These are phyloP conservation scores for Ramalina intermedia DNA, from an alignment of 495 filamentous ascomycete genomes.

Conservation along the genomic window DNA sequence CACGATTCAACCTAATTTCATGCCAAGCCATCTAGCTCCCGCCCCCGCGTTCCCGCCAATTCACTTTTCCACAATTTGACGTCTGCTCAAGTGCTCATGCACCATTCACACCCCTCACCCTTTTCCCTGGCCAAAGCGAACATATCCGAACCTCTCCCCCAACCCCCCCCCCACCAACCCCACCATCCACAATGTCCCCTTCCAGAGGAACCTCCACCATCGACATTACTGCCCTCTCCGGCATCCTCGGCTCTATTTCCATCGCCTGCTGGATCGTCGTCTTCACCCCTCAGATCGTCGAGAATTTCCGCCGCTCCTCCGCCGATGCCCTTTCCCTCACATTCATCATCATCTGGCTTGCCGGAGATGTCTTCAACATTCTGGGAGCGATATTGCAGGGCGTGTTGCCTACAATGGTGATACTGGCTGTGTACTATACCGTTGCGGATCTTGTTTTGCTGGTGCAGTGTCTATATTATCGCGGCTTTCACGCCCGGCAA, in stretches of 20 bases:
- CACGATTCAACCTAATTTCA: no score
- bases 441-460: slow-evolving; percentile 82
- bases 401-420: slow-evolving; percentile 91
- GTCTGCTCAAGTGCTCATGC: no score
- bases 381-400: slow-evolving; percentile 84
- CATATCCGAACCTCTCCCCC: neutral
- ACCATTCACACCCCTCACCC: no score
- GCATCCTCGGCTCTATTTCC: slow-evolving; percentile 84
- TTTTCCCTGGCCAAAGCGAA: neutral
- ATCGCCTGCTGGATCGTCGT: slow-evolving; percentile 98
- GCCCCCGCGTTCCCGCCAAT: no score
- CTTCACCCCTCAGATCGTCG: slow-evolving; percentile 91
- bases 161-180: neutral
- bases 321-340: slow-evolving; percentile 81
- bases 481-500: slow-evolving; percentile 60
- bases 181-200: neutral
- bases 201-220: slow-evolving; percentile 37
- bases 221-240: slow-evolving; percentile 75
- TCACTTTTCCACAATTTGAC: no score
- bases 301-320: slow-evolving; percentile 77
- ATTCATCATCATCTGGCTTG: slow-evolving; percentile 82
- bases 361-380: slow-evolving; percentile 94
- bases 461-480: slow-evolving; percentile 84
- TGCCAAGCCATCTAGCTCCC: no score
- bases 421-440: slow-evolving; percentile 90